A percentile compares a stretch with the other conserved stretches of the same genome.
These are phyloP conservation scores for Euphrasia confusa DNA, from an alignment of 257 asterid species.

Conservation along the genomic window DNA sequence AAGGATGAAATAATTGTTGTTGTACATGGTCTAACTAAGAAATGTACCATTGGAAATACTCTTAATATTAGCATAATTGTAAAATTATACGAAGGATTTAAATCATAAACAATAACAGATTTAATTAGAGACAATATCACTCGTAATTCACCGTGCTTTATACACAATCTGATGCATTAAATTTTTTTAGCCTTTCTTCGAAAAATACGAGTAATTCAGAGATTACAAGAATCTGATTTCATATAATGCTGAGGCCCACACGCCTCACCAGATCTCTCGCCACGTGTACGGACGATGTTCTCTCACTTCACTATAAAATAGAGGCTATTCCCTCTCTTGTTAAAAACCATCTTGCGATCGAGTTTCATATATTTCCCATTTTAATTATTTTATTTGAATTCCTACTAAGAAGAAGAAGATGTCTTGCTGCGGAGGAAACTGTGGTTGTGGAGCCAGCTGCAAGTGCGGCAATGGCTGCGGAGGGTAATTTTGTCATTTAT, in stretches of 20 bases:
- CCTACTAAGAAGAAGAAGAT: constrained; percentile 16
- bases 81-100: no score
- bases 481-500: constrained; percentile 34
- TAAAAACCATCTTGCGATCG: not conserved
- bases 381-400: no score
- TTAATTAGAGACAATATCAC: no score
- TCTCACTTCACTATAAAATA: constrained; percentile 36
- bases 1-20: no score
- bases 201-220: no score
- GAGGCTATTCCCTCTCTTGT: not conserved
- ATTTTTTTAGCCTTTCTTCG: no score
- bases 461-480: constrained; percentile 62
- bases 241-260: not conserved
- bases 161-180: no score
- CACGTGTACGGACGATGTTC: constrained; percentile 50
- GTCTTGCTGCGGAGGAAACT: constrained; percentile 77
- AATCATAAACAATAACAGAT: no score
- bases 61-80: no score
- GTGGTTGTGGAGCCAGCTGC: constrained; percentile 67
- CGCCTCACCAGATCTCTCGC: constrained; percentile 16
- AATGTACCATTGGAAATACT: no score
- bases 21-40: no score
- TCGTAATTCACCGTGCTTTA: no score
- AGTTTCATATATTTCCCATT: not conserved
- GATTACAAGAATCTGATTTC: not conserved